Evolutionary conservation across 352 stramenopile species (phyloP).

Genomic region (Globisporangium carolinianum): DNA sequence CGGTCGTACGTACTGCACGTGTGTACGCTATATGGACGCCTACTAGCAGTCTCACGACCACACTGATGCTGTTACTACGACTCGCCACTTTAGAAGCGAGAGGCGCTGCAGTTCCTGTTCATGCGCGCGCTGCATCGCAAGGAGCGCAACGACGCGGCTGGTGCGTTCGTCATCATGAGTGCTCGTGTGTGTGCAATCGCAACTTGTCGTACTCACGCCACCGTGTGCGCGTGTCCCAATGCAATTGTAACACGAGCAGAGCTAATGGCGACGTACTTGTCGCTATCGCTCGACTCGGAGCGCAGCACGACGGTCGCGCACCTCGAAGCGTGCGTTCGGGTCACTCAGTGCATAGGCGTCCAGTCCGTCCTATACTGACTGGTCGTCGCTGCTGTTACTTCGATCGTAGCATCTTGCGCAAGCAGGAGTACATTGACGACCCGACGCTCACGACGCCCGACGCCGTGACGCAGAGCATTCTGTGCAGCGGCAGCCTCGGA

Average conservation of each 20-base stretch:
- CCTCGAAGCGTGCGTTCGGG: slow-evolving; percentile 23
- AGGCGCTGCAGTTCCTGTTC: slow-evolving; percentile 47
- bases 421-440: slow-evolving; percentile 41
- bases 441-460: slow-evolving; percentile 24
- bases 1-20: not conserved
- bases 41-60: not conserved
- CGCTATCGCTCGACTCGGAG: slow-evolving; percentile 19
- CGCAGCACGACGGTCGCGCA: slow-evolving; percentile 23
- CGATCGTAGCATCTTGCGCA: slow-evolving; percentile 25
- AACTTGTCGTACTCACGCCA: not conserved
- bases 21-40: not conserved
- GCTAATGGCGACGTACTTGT: slow-evolving; percentile 26
- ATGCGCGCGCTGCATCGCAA: slow-evolving; percentile 24
- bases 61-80: no score
- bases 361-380: no score
- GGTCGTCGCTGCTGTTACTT: no score
- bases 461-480: slow-evolving; percentile 23
- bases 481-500: slow-evolving; percentile 28
- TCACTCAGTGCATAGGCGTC: not conserved
- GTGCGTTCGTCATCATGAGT: slow-evolving; percentile 8
- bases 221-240: not conserved
- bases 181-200: not conserved
- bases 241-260: slow-evolving; percentile 10
- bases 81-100: slow-evolving; percentile 10
- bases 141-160: slow-evolving; percentile 27